Conservation (phyloP, 176 grass and related monocot genomes). For the Sorghum bicolor region DNA sequence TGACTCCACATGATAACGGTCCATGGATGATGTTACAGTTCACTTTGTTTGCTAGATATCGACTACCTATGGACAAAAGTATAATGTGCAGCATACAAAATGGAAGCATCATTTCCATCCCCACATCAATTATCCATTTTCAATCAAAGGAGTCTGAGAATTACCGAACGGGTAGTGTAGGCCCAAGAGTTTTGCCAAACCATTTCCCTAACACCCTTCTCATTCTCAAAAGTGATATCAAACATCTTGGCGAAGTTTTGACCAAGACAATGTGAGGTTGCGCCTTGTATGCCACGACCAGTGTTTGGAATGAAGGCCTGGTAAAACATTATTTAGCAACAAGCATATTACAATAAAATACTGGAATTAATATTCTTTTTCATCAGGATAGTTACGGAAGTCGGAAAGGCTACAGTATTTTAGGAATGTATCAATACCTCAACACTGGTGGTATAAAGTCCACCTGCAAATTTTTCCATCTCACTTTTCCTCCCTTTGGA, state of each 20-base stretch:
- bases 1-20: not conserved
- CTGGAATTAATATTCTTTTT: not conserved
- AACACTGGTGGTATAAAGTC: constrained; percentile 90
- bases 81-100: not conserved
- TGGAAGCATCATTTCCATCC: not conserved
- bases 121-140: not conserved
- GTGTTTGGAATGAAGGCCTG: constrained; percentile 85
- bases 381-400: not conserved
- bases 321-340: constrained; percentile 8
- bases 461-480: constrained; percentile 96
- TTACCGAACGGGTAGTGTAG: constrained; percentile 96
- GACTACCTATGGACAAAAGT: not conserved
- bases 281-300: constrained; percentile 93
- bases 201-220: constrained; percentile 80
- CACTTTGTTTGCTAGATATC: not conserved
- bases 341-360: constrained; percentile 16
- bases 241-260: constrained; percentile 99
- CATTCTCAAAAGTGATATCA: constrained; percentile 94
- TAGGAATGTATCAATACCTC: constrained; percentile 57
- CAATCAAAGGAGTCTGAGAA: constrained; percentile 10
- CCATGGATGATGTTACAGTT: not conserved
- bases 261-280: constrained; percentile 92
- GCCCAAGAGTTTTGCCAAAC: constrained; percentile 99
- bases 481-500: constrained; percentile 90
- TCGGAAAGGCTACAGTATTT: constrained; percentile 8